phyloP scores from a whole-genome alignment of 2,329 filamentous ascomycete species.

The Colletotrichum brevisporum region DNA sequence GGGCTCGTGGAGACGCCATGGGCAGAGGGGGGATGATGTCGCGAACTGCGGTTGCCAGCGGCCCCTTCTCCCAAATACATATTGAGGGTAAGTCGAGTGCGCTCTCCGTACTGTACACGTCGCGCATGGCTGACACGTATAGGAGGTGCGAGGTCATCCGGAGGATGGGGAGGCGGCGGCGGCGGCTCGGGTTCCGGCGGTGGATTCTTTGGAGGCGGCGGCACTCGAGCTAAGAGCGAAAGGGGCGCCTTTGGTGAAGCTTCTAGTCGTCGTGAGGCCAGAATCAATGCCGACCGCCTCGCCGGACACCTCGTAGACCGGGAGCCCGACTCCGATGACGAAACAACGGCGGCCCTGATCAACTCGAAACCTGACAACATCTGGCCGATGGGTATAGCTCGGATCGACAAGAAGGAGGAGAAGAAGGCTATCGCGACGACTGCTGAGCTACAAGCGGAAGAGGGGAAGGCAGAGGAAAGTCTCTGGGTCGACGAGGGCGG shows the following conservation, averaged over 20 bases:
- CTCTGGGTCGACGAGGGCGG: conserved; percentile 59
- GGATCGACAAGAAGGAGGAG: conserved; percentile 67
- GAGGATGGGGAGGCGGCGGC: conserved; percentile 40
- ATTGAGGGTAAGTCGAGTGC: conserved; percentile 34
- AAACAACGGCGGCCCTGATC: conserved; percentile 44
- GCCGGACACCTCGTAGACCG: conserved; percentile 56
- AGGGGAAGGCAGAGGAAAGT: conserved; percentile 62
- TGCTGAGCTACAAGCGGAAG: conserved; percentile 70
- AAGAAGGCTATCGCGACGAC: conserved; percentile 68
- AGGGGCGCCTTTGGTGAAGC: conserved; percentile 55
- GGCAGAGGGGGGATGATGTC: conserved; percentile 57
- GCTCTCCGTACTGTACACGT: background rate
- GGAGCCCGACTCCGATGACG: conserved; percentile 43
- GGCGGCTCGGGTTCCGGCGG: conserved; percentile 46
- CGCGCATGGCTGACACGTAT: background rate
- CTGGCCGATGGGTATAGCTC: conserved; percentile 70
- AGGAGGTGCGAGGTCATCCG: conserved; percentile 40
- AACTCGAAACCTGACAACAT: conserved; percentile 44
- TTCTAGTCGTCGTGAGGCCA: conserved; percentile 55
- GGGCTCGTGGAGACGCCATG: conserved; percentile 61
- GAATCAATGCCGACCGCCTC: conserved; percentile 71
- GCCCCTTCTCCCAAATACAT: conserved; percentile 52
- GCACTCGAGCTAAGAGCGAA: conserved; percentile 50
- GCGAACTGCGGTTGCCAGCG: conserved; percentile 53
- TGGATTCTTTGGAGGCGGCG: conserved; percentile 45